phyloP scores from a whole-genome alignment of 139 green algal genomes.

The Pedinophyceae sp. region DNA sequence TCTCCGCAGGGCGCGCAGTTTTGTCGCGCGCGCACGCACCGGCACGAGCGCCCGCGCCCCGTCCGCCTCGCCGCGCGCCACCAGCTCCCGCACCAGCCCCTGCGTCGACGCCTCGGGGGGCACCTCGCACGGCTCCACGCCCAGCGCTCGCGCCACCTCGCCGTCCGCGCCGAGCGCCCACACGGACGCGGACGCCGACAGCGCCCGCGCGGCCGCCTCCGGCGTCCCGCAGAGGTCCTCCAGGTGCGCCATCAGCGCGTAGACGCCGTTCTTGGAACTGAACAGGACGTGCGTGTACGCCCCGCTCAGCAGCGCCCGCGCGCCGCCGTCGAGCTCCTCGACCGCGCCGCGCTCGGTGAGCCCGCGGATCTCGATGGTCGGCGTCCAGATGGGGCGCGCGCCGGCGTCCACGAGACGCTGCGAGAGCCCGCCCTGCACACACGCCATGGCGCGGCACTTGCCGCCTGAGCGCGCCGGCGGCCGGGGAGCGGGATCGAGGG shows the following conservation, averaged over 20 bases:
- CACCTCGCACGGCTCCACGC: not conserved
- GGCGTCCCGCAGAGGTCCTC: conserved; percentile 1
- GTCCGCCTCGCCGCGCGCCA: conserved; percentile 11
- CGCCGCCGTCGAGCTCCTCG: conserved; percentile 8
- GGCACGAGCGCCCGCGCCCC: conserved; percentile 39
- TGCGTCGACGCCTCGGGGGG: not conserved
- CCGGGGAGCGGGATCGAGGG: too few species aligned
- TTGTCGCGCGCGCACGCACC: conserved; percentile 26
- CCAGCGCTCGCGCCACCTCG: not conserved
- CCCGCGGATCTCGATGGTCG: conserved; percentile 26
- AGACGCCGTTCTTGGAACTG: conserved; percentile 44
- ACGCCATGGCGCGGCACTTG: too few species aligned
- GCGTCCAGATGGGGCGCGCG: conserved; percentile 35
- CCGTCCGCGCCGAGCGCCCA: conserved; percentile 1
- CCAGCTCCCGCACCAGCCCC: conserved; percentile 44
- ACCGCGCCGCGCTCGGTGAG: conserved; percentile 9
- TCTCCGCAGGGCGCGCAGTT: too few species aligned
- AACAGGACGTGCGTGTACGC: conserved; percentile 37
- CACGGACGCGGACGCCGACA: not conserved
- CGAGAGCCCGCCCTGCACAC: too few species aligned
- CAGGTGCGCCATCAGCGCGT: conserved; percentile 32
- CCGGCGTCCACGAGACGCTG: conserved; percentile 28
- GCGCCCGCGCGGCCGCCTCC: not conserved
- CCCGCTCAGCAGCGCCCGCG: conserved; percentile 9
- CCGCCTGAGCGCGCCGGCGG: too few species aligned